Percentiles rank a stretch among this genome's conserved stretches.
Conservation (phyloP, 2,329 filamentous ascomycete genomes). For the Pseudocercospora fijiensis region DNA sequence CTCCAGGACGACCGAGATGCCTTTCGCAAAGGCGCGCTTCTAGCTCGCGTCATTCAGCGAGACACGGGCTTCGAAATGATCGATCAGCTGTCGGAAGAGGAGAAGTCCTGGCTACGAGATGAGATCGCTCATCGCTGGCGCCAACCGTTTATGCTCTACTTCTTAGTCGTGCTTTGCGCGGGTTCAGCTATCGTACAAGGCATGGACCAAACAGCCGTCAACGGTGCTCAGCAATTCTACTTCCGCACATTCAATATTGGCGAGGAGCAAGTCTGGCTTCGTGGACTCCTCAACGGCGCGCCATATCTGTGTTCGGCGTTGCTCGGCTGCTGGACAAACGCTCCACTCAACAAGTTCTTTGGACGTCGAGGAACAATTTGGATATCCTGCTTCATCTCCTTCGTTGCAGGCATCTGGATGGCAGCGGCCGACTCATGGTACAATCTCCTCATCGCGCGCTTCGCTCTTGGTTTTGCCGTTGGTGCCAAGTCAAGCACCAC, state of each 20-base stretch:
- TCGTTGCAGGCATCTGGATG: conserved; percentile 58
- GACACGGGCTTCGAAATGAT: conserved; percentile 28
- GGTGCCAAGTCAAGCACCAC: conserved; percentile 40
- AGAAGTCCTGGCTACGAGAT: conserved; percentile 57
- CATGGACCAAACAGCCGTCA: conserved; percentile 54
- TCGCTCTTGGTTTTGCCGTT: conserved; percentile 63
- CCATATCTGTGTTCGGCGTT: conserved; percentile 68
- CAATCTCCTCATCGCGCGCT: conserved; percentile 67
- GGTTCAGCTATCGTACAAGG: conserved; percentile 58
- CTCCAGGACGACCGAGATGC: conserved; percentile 27
- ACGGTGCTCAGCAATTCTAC: conserved; percentile 39
- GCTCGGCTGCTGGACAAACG: conserved; percentile 70
- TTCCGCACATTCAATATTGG: conserved; percentile 32
- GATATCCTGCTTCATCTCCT: conserved; percentile 69
- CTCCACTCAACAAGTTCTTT: conserved; percentile 68
- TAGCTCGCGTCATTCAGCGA: conserved; percentile 32
- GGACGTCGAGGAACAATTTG: conserved; percentile 75
- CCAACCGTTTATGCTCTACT: conserved; percentile 68
- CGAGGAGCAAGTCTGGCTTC: conserved; percentile 35
- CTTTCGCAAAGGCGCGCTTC: conserved; percentile 30
- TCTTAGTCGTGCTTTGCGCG: conserved; percentile 48
- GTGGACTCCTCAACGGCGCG: conserved; percentile 59
- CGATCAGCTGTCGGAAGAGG: conserved; percentile 55
- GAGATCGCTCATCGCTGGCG: conserved; percentile 68
- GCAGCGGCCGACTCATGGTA: conserved; percentile 70